Evolutionary conservation across 495 filamentous ascomycete species (phyloP).

Genomic region (Penicillium paxilli): DNA sequence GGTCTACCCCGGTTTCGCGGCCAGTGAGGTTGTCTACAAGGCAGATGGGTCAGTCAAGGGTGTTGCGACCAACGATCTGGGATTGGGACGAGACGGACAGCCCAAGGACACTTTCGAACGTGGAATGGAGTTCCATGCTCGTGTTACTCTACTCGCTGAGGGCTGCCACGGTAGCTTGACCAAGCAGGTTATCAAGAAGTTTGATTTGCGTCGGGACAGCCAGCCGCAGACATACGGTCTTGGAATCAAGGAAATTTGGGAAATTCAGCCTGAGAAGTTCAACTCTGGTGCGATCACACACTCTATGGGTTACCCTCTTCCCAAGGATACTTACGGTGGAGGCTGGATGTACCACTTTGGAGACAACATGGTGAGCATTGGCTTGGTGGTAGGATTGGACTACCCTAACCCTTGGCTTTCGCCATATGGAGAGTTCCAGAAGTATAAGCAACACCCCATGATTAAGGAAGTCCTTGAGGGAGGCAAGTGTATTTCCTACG

Average conservation of each 20-base stretch:
- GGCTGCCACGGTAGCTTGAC: conserved; percentile 95
- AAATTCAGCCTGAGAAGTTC: conserved; percentile 92
- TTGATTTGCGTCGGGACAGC: conserved; percentile 83
- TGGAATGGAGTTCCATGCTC: conserved; percentile 98
- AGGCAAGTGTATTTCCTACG: conserved; percentile 97
- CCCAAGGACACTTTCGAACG: conserved; percentile 91
- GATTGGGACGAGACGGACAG: conserved; percentile 75
- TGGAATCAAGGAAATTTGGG: conserved; percentile 97
- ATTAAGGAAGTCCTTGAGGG: conserved; percentile 82
- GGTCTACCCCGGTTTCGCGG: conserved; percentile 94
- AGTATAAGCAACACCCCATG: conserved; percentile 95
- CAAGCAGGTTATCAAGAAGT: conserved; percentile 95
- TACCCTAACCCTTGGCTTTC: conserved; percentile 97
- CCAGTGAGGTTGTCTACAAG: conserved; percentile 87
- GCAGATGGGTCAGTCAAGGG: conserved; percentile 86
- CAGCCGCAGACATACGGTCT: conserved; percentile 94
- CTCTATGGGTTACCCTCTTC: conserved; percentile 91
- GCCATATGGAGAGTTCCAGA: conserved; percentile 96
- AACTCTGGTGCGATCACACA: conserved; percentile 81
- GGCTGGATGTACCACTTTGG: conserved; percentile 99
- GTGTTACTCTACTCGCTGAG: conserved; percentile 91
- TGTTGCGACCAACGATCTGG: conserved; percentile 95
- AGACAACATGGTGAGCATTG: conserved; percentile 92
- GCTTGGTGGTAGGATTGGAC: conserved; percentile 91
- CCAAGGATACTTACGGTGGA: conserved; percentile 89